Base-by-base conservation (phyloP, 345 rosid species). In the Brassica juncea region DNA sequence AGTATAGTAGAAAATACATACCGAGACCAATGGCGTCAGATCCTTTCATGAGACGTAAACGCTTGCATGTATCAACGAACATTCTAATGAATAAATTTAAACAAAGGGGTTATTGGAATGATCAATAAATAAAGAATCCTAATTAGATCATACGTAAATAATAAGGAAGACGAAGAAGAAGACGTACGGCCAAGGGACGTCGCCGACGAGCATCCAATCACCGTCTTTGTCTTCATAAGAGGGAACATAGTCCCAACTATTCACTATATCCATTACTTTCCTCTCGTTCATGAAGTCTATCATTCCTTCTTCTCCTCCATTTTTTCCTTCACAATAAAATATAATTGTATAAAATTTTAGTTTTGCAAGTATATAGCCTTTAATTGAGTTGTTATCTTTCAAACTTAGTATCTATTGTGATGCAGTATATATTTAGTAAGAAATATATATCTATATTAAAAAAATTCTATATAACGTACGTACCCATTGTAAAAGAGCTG, bases 141-240 rank as follows among this genome's bases (percentile, higher is more conserved):
- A 15, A 66, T 4, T 11, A 70, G 23, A 37, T 28, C 16, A 49
- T 49, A 49, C 57, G 34, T 39, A 23, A 16, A 8, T 63, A 63
- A 61, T 25, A 11, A 74, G 16, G 7, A 63, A 25, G 35, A 2
- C 15, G 63, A 64, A 37, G 74, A 62, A 54, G 35, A 69, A 65
- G 31, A 79, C 87, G 62, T 84, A 93, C 98, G 87, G 85, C 98
- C 98, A 93, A n/a, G 98, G 98, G 57, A 93, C 98, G 80, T 93
- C 98, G 9, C 98, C 98, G 57, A 93, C 92, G 52, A 93, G 94
- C 98, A 93, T 93, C 98, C 97, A 93, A 59, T 93, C 98, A 70
- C 97, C 94, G 62, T 93, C 98, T 86, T 90, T 93, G 86, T 93
- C 98, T 84, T 93, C 95, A 69, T 93, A 93, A 64, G 95, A 90